Evolutionary conservation across 2,329 filamentous ascomycete genomes (phyloP), one percentile per base, ranked within the genome.

Genomic region (Verticillium alfalfae): DNA sequence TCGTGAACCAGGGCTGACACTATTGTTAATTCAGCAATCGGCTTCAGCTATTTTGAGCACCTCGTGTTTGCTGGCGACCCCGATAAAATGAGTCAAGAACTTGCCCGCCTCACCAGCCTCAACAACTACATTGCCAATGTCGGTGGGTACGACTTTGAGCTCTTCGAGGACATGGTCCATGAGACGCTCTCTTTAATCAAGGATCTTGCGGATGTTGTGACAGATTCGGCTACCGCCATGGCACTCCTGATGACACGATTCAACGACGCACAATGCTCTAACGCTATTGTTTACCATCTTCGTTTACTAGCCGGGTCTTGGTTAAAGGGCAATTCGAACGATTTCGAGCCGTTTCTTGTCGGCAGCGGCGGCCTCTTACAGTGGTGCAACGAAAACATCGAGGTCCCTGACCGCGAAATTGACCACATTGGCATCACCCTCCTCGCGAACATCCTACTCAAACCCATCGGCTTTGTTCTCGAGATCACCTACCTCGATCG

Each of bases 401-500:
- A 96, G 72, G 86, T 90, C 0, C 83, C 88, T 16, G 84, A 88
- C 67, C 86, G 88, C 58, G 94, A 98, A 77, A 96, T 98, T 65
- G 95, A 99, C 68, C 88, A 97, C 69, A 79, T 97, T n/a, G 91
- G 92, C 54, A 82, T 98, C 65, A 86, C 86, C 63, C 86, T 92
- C 2, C 80, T 98, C 58, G 85, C 89, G 64, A 88, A 94, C 65
- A 84, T 92, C 34, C 82, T 98, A 3, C 85, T 98, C 65, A 89
- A 91, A 70, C 91, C 90, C 8, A 88, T 88, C 58, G 87, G 88
- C 16, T 86, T 97, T 65, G 87, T 88, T 5, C 84, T 98, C 22
- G 92, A 97, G 71, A 91, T 98, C 65, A 87, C 92, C 60, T 97
- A 98, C 72, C 85, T 99, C 9, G 95, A 98, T 72, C 87, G 92